A percentile compares a stretch with the other conserved stretches of the same genome.
These are phyloP conservation scores for Tremellales sp. DNA, from an alignment of 1,284 basidiomycete genomes.

Conservation along the genomic window DNA sequence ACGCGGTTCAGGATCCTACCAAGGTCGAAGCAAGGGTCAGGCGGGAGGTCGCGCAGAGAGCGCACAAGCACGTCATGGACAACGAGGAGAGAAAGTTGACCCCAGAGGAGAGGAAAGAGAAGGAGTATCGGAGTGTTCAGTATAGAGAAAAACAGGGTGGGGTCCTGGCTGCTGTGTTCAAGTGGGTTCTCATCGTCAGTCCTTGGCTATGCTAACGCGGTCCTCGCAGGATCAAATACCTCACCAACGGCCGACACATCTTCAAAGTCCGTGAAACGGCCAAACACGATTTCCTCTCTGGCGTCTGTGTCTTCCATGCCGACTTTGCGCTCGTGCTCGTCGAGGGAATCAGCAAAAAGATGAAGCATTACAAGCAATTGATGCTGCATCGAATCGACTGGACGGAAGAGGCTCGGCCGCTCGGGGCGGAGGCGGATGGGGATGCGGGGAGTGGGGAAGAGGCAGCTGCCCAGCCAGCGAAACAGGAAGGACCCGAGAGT, in stretches of 20 bases:
- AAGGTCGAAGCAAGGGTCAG: conserved; percentile 93
- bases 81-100: conserved; percentile 89
- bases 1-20: conserved; percentile 92
- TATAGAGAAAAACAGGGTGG: conserved; percentile 86
- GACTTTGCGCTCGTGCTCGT: conserved; percentile 87
- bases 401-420: conserved; percentile 83
- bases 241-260: conserved; percentile 87
- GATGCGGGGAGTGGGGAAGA: conserved; percentile 53
- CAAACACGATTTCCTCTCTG: conserved; percentile 81
- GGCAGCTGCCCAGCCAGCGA: conserved; percentile 39
- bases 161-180: conserved; percentile 80
- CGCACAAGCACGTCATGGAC: conserved; percentile 83
- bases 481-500: conserved; percentile 50
- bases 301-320: conserved; percentile 84
- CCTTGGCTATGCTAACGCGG: background rate
- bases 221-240: conserved; percentile 66
- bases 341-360: conserved; percentile 81
- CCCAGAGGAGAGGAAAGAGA: conserved; percentile 81
- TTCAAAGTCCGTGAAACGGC: conserved; percentile 98
- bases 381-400: conserved; percentile 88
- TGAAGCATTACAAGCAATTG: conserved; percentile 82
- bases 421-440: conserved; percentile 62
- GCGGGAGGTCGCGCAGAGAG: conserved; percentile 85
- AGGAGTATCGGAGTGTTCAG: conserved; percentile 73
- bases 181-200: conserved; percentile 56